Evolutionary conservation across 2,329 filamentous ascomycete genomes (phyloP).

Genomic region (Albophoma yamanashiensis): DNA sequence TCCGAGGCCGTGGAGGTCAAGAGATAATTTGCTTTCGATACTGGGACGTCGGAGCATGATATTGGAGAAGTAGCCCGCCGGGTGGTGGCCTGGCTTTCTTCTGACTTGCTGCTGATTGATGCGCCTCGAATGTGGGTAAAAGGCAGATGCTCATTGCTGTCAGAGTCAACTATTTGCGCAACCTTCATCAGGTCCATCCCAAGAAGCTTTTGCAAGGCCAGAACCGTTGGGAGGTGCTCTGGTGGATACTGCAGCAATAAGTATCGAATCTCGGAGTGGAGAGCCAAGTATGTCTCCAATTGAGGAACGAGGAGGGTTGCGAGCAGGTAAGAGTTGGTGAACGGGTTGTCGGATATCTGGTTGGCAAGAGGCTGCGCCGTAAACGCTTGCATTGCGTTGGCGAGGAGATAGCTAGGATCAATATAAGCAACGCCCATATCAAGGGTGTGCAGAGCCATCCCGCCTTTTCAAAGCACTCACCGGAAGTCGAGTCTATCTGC

Average conservation of each 20-base stretch:
- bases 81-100: slow-evolving; percentile 10
- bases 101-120: slow-evolving; percentile 16
- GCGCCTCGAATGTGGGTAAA: slow-evolving; percentile 28
- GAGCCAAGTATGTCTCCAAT: slow-evolving; percentile 47
- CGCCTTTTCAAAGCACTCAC: slow-evolving; percentile 22
- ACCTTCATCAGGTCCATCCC: slow-evolving; percentile 47
- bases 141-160: slow-evolving; percentile 22
- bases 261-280: slow-evolving; percentile 41
- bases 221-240: slow-evolving; percentile 43
- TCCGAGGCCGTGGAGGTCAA: slow-evolving; percentile 44
- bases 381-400: slow-evolving; percentile 48
- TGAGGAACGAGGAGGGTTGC: slow-evolving; percentile 50
- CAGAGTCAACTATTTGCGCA: slow-evolving; percentile 41
- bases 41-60: slow-evolving; percentile 19
- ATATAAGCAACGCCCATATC: background rate
- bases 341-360: slow-evolving; percentile 42
- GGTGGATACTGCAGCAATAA: slow-evolving; percentile 49
- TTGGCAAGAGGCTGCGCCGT: slow-evolving; percentile 38
- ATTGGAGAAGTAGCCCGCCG: slow-evolving; percentile 12
- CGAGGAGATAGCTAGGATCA: slow-evolving; percentile 43
- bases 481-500: slow-evolving; percentile 49
- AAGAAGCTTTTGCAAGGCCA: slow-evolving; percentile 46
- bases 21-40: slow-evolving; percentile 45
- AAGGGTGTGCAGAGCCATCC: no score
- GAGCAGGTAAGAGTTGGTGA: slow-evolving; percentile 41